Conservation (phyloP, 2,329 filamentous ascomycete genomes). For the Pestalotiopsis sp. region DNA sequence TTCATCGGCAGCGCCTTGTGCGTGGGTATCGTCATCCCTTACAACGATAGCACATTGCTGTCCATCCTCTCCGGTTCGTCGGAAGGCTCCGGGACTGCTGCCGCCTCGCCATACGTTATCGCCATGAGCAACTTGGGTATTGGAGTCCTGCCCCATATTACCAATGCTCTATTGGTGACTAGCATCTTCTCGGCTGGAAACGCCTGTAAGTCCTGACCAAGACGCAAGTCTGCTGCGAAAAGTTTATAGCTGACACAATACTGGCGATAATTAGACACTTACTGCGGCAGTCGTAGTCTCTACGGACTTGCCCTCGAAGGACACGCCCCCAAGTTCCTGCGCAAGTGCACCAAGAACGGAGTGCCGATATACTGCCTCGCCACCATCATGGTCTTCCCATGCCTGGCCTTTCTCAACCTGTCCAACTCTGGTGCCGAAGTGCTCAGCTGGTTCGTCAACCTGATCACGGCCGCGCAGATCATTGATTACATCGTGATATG, state of each 20-base stretch:
- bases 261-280: background rate
- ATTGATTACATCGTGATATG: conserved; percentile 70
- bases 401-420: conserved; percentile 60
- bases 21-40: conserved; percentile 62
- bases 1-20: conserved; percentile 65
- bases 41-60: conserved; percentile 51
- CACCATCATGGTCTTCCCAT: conserved; percentile 57
- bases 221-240: conserved; percentile 17
- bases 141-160: conserved; percentile 53
- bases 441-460: conserved; percentile 35
- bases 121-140: conserved; percentile 57
- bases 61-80: conserved; percentile 39
- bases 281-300: conserved; percentile 42
- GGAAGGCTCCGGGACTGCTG: conserved; percentile 31
- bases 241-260: background rate
- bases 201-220: conserved; percentile 59
- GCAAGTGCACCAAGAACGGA: conserved; percentile 52
- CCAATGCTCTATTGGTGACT: conserved; percentile 60
- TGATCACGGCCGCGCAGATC: conserved; percentile 43
- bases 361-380: conserved; percentile 64
- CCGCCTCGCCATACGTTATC: conserved; percentile 54
- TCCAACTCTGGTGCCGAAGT: conserved; percentile 28
- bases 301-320: conserved; percentile 57
- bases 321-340: conserved; percentile 50
- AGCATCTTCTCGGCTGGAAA: conserved; percentile 61